Base-by-base conservation (phyloP, 306 rosid genomes). In the Adenanthera pavonina region DNA sequence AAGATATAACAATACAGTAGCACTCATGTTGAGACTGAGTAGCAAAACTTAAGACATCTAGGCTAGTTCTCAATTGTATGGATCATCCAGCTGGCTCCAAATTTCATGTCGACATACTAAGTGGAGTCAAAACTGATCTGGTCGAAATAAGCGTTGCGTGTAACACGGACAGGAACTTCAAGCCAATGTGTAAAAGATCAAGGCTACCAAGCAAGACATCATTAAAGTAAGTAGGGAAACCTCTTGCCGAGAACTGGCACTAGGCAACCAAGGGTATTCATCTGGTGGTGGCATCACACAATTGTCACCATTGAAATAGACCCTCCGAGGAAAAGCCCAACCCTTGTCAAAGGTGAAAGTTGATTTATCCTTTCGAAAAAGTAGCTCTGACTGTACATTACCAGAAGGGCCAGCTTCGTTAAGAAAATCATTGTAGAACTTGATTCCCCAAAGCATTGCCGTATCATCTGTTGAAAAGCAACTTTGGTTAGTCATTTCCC, bases 261-360 rank as follows among this genome's bases (percentile, higher is more conserved):
- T 95, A 17, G 98, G 98, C 73, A 84, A 66, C 93, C 84, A 80
- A 8, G 98, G 98, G 84, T 90, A 94, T 54, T 91, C 87, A 51
- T 94, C 98, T 20, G 97, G 98, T 12, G 89, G 94, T 41, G 98
- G 97, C 97, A 95, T 95, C 80, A 92, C 98, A 69, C 98, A 95
- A 44, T 84, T 87, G 64, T 95, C 97, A 19, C 98, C 98, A n/a
- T 95, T 92, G 86, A 92, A 95, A 85, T 89, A 92, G 83, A 95
- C 79, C 75, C 95, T 89, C 43, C 89, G 86, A 77, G 98, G 97
- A 84, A 94, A 94, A 16, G 94, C 98, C 98, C 98, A 94, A 53
- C 97, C 98, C 76, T 92, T 90, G 8, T 88, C 97, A 34, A 94
- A 91, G 65, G 95, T 91, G 75, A 94, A 94, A 65, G 87, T 85